Base-by-base conservation (phyloP, 257 asterid genomes). In the Capsicum rhomboideum region DNA sequence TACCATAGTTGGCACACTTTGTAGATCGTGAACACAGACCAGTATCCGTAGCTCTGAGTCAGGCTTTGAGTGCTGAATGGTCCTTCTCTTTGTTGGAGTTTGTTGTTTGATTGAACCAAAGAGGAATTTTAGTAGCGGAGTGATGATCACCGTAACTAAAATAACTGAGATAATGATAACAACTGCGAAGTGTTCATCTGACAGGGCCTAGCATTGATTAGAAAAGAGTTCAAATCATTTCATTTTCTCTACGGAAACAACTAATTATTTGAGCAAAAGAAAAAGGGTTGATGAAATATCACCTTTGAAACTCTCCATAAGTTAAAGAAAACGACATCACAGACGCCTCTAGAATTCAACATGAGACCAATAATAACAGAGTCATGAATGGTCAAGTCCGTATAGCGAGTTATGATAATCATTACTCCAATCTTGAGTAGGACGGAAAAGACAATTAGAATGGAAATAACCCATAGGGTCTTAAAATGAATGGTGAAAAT, bases 291-390 rank as follows among this genome's bases (percentile, higher is more conserved):
- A 54, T 31, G 31, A 82, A 34, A 74, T 12, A 14, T 79, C 29
- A 93, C 98, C 93, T 89, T 84, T 18, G 84, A 82, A 31, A 94
- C 92, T 67, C 87, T 71, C 89, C 92, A 86, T 17, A 95, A 55
- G 83, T 95, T 94, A 87, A 83, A 94, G 55, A 93, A 80, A 59
- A 92, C 75, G 18, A 95, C 93, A 55, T 95, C 99, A 61, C 90
- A 86, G 13, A 92, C 31, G 17, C 99, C 99, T 84, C 89, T 85
- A 10, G 92, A 88, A 54, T 88, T 91, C 75, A 92, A n/a, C 84
- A 94, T 86, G 31, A 95, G 93, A 17, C 97, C 99, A 10, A 94
- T 66, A 9, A 95, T 88, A 8, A 94, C 1, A 3, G 97, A 89
- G 54, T 95, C 97, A 0, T 66, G 85, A 20, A 86, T 1, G 34